A percentile compares a stretch with the other conserved stretches of the same genome.
These are phyloP conservation scores for Fusarium multiceps DNA, from an alignment of 2,329 filamentous ascomycete genomes.

Conservation along the genomic window DNA sequence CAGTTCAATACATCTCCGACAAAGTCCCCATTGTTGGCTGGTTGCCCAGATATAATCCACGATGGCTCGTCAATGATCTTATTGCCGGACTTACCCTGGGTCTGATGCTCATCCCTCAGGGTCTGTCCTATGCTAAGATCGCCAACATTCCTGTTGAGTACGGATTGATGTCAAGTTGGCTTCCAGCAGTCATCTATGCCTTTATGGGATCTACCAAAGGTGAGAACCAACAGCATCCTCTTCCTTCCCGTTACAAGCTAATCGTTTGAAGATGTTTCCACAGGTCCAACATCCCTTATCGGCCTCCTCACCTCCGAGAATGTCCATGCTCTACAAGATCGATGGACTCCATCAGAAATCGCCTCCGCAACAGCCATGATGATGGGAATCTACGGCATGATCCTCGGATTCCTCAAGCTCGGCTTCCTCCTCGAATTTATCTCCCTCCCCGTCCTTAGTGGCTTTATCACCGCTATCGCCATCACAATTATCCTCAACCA, in stretches of 20 bases:
- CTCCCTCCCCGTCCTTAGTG: constrained; percentile 71
- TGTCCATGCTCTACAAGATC: constrained; percentile 61
- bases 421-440: constrained; percentile 75
- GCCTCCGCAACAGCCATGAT: constrained; percentile 71
- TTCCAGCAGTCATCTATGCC: constrained; percentile 67
- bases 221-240: constrained; percentile 36
- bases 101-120: constrained; percentile 70
- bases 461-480: constrained; percentile 74
- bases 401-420: constrained; percentile 70
- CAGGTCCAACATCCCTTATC: constrained; percentile 72
- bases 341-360: constrained; percentile 66
- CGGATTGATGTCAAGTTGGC: constrained; percentile 69
- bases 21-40: constrained; percentile 72
- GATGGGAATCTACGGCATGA: constrained; percentile 70
- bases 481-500: constrained; percentile 75
- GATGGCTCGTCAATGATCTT: constrained; percentile 71
- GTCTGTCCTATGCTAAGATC: constrained; percentile 71
- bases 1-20: constrained; percentile 66
- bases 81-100: constrained; percentile 71
- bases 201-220: constrained; percentile 73
- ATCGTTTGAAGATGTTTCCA: constrained; percentile 63
- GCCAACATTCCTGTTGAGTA: constrained; percentile 70
- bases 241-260: not conserved
- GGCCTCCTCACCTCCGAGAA: constrained; percentile 72
- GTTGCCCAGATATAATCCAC: constrained; percentile 69